Conservation (phyloP, 2,329 filamentous ascomycete genomes). For the Aspergillus ustus region DNA sequence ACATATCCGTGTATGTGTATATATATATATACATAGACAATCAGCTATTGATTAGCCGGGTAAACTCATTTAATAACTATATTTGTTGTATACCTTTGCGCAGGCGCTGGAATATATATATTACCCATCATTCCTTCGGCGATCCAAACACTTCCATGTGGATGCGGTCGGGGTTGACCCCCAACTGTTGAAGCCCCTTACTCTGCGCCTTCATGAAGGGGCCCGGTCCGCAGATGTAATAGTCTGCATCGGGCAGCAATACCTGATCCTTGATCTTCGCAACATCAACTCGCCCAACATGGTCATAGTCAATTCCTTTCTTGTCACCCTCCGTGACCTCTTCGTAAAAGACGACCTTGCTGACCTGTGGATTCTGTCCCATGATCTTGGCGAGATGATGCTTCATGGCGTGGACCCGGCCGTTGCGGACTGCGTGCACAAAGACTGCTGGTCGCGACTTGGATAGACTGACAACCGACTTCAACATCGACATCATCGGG, state of each 20-base stretch:
- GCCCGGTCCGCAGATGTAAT: slow-evolving; percentile 73
- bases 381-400: slow-evolving; percentile 53
- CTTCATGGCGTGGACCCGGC: slow-evolving; percentile 56
- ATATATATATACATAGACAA: too few species aligned
- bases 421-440: slow-evolving; percentile 61
- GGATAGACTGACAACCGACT: slow-evolving; percentile 52
- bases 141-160: slow-evolving; percentile 36
- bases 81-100: too few species aligned
- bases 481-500: slow-evolving; percentile 65
- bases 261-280: slow-evolving; percentile 56
- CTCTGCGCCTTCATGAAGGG: slow-evolving; percentile 63
- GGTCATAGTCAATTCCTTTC: slow-evolving; percentile 62
- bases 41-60: accelerated
- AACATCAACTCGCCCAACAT: slow-evolving; percentile 63
- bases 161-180: slow-evolving; percentile 28
- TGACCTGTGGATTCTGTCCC: slow-evolving; percentile 60
- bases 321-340: slow-evolving; percentile 52
- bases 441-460: slow-evolving; percentile 59
- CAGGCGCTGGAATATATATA: too few species aligned
- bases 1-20: too few species aligned
- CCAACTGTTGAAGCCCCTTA: slow-evolving; percentile 25
- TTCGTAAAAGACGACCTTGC: slow-evolving; percentile 62
- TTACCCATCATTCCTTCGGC: not conserved
- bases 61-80: too few species aligned
- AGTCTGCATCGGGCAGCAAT: slow-evolving; percentile 64